Evolutionary conservation across 2,329 filamentous ascomycete genomes (phyloP), one percentile per base, ranked within the genome.

Genomic region (Alternaria sp.): DNA sequence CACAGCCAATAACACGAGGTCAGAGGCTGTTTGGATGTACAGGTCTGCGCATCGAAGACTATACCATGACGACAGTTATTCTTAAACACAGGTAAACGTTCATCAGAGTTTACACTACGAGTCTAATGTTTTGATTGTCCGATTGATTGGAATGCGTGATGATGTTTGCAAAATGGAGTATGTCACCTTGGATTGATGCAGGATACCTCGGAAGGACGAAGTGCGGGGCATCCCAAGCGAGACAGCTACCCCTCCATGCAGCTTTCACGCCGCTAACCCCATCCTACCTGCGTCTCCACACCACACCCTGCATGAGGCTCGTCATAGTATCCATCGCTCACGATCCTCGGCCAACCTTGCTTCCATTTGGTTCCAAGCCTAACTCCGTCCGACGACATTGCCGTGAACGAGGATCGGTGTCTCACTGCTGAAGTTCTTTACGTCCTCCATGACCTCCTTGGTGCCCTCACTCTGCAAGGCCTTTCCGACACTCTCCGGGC

Each of bases 391-490:
- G 25, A 75, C 62, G 19, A 78, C 56, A 9, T 52, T 56, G 5
- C 75, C 75, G 12, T 59, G 47, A 9, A 75, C 9, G 7, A 77
- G 30, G 17, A 81, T 62, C 0, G 81, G 79, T 59, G 77, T 63
- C 64, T 77, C 75, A 19, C 61, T 80, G 62, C 76, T 79, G 49
- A 80, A 78, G 47, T 78, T 80, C 12, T 66, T 32, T 11, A 83
- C 63, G 61, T 78, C 76, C 10, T 71, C 76, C 65, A 80, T 71
- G 55, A 83, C 73, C 25, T 80, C 77, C 47, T 79, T 74, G 3
- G 74, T 65, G 4, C 32, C 61, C 4, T 64, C 51, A 15, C 66
- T 68, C 28, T 56, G 53, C n/a, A 58, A 13, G 2, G 75, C 77
- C 32, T 70, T 72, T 17, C 61, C 61, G 28, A 75, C 63, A 1